These are phyloP conservation scores for Aspergillus ochraceus DNA, from an alignment of 2,329 filamentous ascomycete species.

Conservation along the genomic window DNA sequence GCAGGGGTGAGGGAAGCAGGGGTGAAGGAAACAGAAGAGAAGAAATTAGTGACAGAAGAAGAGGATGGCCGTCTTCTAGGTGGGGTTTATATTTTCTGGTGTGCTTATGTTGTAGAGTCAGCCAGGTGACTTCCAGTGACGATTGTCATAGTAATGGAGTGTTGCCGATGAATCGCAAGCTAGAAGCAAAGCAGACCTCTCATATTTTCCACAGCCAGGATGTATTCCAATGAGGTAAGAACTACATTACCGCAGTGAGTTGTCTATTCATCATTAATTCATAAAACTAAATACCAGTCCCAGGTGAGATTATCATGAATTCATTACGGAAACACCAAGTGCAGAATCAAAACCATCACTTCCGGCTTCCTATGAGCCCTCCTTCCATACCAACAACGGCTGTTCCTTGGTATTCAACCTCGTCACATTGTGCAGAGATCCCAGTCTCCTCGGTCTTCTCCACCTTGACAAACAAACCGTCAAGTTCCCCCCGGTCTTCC, in stretches of 20 bases:
- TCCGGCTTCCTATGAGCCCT: background rate
- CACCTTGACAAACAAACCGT: conserved; percentile 23
- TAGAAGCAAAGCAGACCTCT: background rate
- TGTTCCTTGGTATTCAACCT: background rate
- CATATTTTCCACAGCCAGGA: too few relatives aligned
- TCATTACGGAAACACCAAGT: background rate
- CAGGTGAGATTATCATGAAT: background rate
- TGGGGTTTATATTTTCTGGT: background rate
- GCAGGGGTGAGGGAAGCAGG: background rate
- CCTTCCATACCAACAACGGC: background rate
- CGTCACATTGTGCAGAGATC: background rate
- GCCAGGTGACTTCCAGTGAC: background rate
- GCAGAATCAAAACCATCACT: background rate
- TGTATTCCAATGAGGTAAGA: too few relatives aligned
- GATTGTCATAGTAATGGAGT: background rate
- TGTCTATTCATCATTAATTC: too few relatives aligned
- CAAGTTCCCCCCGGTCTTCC: conserved; percentile 11
- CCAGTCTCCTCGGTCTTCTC: conserved; percentile 14
- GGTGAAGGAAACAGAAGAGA: background rate
- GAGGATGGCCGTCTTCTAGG: too few relatives aligned
- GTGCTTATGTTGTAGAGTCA: background rate
- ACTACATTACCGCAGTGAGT: too few relatives aligned
- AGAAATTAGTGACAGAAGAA: background rate
- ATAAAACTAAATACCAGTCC: too few relatives aligned
- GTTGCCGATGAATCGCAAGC: background rate